phyloP scores from a whole-genome alignment of 805 yeast genomes.

The Ogataea allantospora region DNA sequence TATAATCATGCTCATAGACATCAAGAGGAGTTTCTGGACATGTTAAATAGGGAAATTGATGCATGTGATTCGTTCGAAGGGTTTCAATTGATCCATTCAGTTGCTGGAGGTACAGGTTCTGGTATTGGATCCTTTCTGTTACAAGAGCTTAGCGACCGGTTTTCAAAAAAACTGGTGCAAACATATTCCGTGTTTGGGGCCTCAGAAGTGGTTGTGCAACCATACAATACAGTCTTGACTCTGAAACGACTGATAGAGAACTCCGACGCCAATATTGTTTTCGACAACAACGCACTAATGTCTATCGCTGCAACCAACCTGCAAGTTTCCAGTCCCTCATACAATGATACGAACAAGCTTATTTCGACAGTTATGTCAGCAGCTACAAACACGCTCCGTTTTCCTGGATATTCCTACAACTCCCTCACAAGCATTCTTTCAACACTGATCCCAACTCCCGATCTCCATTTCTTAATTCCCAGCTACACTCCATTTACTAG shows the following conservation, averaged over 20 bases:
- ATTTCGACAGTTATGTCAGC: constrained; percentile 84
- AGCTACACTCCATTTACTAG: constrained; percentile 76
- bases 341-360: constrained; percentile 77
- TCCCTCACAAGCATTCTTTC: constrained; percentile 80
- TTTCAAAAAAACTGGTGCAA: constrained; percentile 75
- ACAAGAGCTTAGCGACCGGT: constrained; percentile 77
- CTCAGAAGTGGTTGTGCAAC: constrained; percentile 97
- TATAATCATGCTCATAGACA: constrained; percentile 68
- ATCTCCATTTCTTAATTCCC: constrained; percentile 70
- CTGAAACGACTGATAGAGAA: constrained; percentile 76
- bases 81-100: constrained; percentile 87
- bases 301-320: constrained; percentile 65
- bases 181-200: constrained; percentile 87
- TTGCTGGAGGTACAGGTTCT: constrained; percentile 98
- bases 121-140: constrained; percentile 86
- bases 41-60: constrained; percentile 87
- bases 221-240: constrained; percentile 86
- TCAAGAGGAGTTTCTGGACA: constrained; percentile 72
- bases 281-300: constrained; percentile 84
- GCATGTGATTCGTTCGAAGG: constrained; percentile 87
- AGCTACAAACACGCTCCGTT: constrained; percentile 81
- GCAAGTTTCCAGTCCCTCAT: constrained; percentile 59
- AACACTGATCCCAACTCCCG: constrained; percentile 82
- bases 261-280: constrained; percentile 85
- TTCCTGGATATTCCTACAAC: constrained; percentile 89